Base-by-base conservation (phyloP, 441 rosid genomes). In the Cnidoscolus chayamansa region DNA sequence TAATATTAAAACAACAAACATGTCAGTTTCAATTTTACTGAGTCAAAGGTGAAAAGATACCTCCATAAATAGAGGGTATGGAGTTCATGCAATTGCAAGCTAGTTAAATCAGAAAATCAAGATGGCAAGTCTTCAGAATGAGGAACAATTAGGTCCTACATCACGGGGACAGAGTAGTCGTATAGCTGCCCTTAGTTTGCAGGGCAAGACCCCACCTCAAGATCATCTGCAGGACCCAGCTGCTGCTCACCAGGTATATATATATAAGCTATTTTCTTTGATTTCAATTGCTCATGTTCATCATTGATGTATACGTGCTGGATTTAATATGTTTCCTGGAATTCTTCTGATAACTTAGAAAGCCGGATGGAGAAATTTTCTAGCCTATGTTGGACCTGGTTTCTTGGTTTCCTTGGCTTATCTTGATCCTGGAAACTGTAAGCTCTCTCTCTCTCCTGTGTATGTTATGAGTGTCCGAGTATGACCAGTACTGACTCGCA, bases 371-470 rank as follows among this genome's bases (percentile, higher is more conserved):
- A 84, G 78, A 55, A 85, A 74, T 68, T 86, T 90, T 54, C 20
- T 86, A 16, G 49, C 83, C 2, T 81, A 75, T 63, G 79, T 88
- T 10, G 96, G 89, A 20, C 93, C 90, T 20, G 91, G 96, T 10
- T 90, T 90, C 58, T 79, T 90, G 3, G 89, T 88, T 35, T 87
- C 91, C 0, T 31, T 90, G 63, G 96, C 93, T 58, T 90, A 84
- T 72, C 81, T 90, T 63, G 96, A 90, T 59, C 96, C 93, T 30
- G 96, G 93, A 2, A 90, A 87, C 77, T 30, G 90, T 89, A 76
- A 71, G 74, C 0, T 0, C 16, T 58, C 15, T 12, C 40, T 25
- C 62, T 59, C 45, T 12, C 2, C 10, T 59, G 0, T 11, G 7
- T 30, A 4, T 59, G 4, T 25, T 1, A 8, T 48, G 51, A 1